These are phyloP conservation scores for Allium cepa DNA, from an alignment of 106 monocot species.

Conservation along the genomic window DNA sequence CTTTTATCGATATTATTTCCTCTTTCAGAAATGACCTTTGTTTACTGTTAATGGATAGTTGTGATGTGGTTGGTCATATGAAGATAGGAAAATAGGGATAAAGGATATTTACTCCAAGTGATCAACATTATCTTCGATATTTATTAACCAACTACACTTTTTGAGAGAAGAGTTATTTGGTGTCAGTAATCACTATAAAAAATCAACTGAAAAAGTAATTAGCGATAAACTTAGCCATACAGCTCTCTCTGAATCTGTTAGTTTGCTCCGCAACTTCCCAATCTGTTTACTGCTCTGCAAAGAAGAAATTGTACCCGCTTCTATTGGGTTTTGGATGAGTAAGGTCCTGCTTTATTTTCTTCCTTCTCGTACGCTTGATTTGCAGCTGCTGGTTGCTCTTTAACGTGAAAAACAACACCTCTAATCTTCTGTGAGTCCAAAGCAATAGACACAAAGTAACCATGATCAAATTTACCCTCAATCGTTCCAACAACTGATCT, in stretches of 20 bases:
- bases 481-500: constrained; percentile 55
- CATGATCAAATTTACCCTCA: constrained; percentile 90
- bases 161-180: constrained; percentile 57
- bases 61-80: too few species aligned
- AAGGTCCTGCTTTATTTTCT: constrained; percentile 64
- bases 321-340: constrained; percentile 84
- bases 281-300: constrained; percentile 94
- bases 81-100: too few species aligned
- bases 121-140: constrained; percentile 62
- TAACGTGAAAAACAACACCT: constrained; percentile 60
- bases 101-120: too few species aligned
- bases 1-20: too few species aligned
- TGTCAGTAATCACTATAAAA: too few species aligned
- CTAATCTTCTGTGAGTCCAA: constrained; percentile 41
- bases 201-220: too few species aligned
- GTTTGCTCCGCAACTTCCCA: constrained; percentile 79
- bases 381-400: constrained; percentile 17
- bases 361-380: constrained; percentile 40
- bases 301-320: constrained; percentile 99
- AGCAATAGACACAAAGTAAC: constrained; percentile 70
- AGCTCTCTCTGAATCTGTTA: constrained; percentile 66
- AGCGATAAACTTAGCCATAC: constrained; percentile 15
- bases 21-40: too few species aligned
- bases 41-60: too few species aligned
- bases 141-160: constrained; percentile 67